phyloP scores from a whole-genome alignment of 1,284 basidiomycete species.

The Boletus mariae region DNA sequence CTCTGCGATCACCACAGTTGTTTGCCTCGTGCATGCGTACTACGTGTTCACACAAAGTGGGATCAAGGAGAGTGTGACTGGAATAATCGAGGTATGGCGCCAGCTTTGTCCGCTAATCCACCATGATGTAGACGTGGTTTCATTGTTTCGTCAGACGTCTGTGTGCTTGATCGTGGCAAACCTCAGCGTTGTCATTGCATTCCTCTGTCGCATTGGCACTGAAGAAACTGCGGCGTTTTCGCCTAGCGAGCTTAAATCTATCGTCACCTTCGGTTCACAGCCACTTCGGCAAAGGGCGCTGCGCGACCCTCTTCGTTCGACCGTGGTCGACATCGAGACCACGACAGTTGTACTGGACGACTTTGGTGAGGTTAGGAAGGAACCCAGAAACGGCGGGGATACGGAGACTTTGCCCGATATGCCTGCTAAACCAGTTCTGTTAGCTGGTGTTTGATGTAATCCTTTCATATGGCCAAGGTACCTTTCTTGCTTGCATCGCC shows the following conservation, averaged over 20 bases:
- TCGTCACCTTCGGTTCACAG: slow-evolving; percentile 4
- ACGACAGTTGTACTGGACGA: background rate
- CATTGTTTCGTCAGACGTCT: background rate
- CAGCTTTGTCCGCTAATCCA: background rate
- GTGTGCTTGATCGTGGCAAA: slow-evolving; percentile 3
- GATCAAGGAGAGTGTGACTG: background rate
- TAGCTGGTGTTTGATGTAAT: background rate
- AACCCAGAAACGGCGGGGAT: background rate
- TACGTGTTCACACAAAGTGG: background rate
- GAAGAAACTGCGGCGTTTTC: slow-evolving; percentile 2
- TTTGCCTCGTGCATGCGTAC: background rate
- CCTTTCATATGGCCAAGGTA: background rate
- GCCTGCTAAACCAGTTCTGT: background rate
- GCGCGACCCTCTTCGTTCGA: background rate
- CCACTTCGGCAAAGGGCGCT: background rate
- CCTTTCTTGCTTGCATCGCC: background rate
- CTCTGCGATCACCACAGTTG: slow-evolving; percentile 4
- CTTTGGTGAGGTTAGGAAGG: background rate
- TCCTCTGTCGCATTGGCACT: slow-evolving; percentile 4
- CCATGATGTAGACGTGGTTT: background rate
- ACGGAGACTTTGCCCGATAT: background rate
- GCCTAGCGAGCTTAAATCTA: background rate
- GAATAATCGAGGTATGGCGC: slow-evolving; percentile 1
- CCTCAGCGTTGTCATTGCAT: slow-evolving; percentile 3
- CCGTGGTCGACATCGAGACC: slow-evolving; percentile 4